Base-by-base conservation (phyloP, 2,329 filamentous ascomycete species). In the Aspergillus candidus region DNA sequence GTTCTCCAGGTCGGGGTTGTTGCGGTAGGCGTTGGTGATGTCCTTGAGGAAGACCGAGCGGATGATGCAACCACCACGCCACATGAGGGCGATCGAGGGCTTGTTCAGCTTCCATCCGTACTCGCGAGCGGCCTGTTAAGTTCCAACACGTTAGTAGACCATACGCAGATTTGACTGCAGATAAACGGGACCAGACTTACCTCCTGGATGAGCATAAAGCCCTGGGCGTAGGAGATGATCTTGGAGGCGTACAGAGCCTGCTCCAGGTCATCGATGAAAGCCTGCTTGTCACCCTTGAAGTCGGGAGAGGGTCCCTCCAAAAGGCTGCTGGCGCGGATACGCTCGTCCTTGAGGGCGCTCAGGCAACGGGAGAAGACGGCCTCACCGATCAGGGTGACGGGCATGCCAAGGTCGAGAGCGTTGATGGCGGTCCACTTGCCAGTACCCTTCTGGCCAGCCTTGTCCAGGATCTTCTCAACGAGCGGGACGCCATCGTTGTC, bases 361-460 rank as follows among this genome's bases (percentile, higher is more conserved):
- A 98, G 71, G 80, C 93, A 97, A 65, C 93, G 88, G 58, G 89
- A 82, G 66, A 97, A 89, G 61, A 98, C 93, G 58, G 93, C 85
- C 80, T 98, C 93, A 51, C 91, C 93, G 59, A 98, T 98, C 61
- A 98, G 77, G 51, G 93, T 97, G 60, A 98, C 93, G 67, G 93
- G 93, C 88, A 94, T 94, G 65, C 93, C 93, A 51, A 98, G 85
- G 71, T 98, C 93, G 49, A 98, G 84, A 56, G 93, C 90, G 75
- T 98, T 98, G 76, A 98, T 94, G 65, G 93, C 91, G 57, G 93
- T 98, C 93, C 93, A 98, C 81, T 98, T 97, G 75, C 93, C 93
- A 60, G 93, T 97, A 75, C 93, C 93, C 80, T 98, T 98, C 79
- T 98, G 93, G 60, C 93, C 93, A 64, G 93, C 93, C 75, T 91